Percentiles rank a stretch among this genome's conserved stretches.
phyloP scores from a whole-genome alignment of 306 rosid species.

The Luffa aegyptiaca region DNA sequence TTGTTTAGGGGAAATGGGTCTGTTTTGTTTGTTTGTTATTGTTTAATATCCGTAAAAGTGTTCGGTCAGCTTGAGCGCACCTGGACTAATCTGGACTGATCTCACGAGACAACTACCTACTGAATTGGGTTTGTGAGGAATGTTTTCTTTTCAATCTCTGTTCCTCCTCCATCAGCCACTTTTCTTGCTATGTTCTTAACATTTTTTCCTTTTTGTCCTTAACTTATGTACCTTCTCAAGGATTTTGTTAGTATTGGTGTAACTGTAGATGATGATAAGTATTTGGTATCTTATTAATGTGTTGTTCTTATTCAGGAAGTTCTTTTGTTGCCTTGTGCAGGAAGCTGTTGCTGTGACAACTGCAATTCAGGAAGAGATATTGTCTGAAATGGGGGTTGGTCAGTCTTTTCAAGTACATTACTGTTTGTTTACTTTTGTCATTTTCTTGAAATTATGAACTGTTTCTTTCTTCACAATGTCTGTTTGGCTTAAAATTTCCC shows the following conservation, averaged over 20 bases:
- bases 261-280: background rate
- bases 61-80: background rate
- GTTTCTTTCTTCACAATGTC: background rate
- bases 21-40: background rate
- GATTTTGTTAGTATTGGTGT: background rate
- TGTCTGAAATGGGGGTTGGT: slow-evolving; percentile 84
- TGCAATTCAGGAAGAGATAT: slow-evolving; percentile 73
- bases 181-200: background rate
- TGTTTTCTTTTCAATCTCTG: background rate
- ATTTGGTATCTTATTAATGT: background rate
- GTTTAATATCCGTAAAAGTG: background rate
- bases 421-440: background rate
- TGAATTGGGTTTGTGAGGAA: background rate
- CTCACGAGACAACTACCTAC: background rate
- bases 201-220: background rate
- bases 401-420: slow-evolving; percentile 10
- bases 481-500: background rate
- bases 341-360: slow-evolving; percentile 89
- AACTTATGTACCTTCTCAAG: background rate
- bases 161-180: background rate
- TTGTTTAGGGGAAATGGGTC: background rate
- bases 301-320: background rate
- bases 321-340: slow-evolving; percentile 28
- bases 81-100: background rate
- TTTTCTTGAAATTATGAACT: background rate